phyloP scores from a whole-genome alignment of 192 early-diverging fungal genomes.

The Geosiphon pyriformis region DNA sequence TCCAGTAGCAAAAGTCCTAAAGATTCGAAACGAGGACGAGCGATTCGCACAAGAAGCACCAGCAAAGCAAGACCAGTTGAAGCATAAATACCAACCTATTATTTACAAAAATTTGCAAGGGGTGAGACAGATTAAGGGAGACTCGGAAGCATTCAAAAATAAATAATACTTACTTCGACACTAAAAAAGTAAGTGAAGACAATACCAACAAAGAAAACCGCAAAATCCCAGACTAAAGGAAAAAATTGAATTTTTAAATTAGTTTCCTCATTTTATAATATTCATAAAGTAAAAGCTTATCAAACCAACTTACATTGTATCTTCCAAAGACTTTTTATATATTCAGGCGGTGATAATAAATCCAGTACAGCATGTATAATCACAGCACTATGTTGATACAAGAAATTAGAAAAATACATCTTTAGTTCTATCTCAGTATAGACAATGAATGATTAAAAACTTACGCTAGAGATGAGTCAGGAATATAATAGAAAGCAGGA shows the following conservation, averaged over 20 bases:
- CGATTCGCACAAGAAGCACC: conserved; percentile 74
- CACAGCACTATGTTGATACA: conserved; percentile 45
- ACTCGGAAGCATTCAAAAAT: conserved; percentile 5
- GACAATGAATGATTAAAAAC: not conserved
- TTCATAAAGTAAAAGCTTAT: conserved; percentile 40
- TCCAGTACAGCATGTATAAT: conserved; percentile 84
- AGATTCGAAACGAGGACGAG: conserved; percentile 54
- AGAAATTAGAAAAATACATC: not conserved
- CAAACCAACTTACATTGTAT: conserved; percentile 39
- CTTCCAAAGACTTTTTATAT: conserved; percentile 61
- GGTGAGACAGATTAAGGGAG: not conserved
- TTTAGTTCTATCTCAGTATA: not conserved
- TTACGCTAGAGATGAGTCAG: conserved; percentile 63
- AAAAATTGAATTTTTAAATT: not conserved
- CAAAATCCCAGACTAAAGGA: conserved; percentile 42
- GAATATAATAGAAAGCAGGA: conserved; percentile 81
- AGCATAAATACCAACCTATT: conserved; percentile 79
- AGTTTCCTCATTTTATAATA: not conserved
- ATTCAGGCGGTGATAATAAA: conserved; percentile 57
- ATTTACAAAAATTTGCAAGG: conserved; percentile 17
- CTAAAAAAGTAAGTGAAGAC: conserved; percentile 58
- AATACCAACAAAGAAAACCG: conserved; percentile 44
- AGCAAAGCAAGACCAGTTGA: conserved; percentile 65
- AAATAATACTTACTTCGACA: conserved; percentile 45
- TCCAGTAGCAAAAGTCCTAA: conserved; percentile 36